Percentiles rank a stretch among this genome's conserved stretches.
Conservation (phyloP, 2,329 filamentous ascomycete species). For the Corinectria fuckeliana region DNA sequence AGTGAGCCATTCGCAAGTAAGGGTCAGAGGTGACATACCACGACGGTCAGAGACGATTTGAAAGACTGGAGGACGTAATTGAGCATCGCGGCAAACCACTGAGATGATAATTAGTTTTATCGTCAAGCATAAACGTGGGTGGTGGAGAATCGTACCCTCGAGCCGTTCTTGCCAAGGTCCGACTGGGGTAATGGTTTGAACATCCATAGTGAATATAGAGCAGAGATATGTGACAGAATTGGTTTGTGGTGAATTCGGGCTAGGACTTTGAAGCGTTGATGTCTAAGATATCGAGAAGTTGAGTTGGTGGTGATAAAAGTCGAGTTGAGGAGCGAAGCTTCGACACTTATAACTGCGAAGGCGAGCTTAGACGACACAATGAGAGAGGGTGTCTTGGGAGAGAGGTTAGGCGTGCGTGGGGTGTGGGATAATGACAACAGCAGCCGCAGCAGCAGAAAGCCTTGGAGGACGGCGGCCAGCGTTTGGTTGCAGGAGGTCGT, state of each 20-base stretch:
- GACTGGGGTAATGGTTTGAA: constrained; percentile 30
- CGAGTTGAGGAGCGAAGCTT: constrained; percentile 12
- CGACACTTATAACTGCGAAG: constrained; percentile 30
- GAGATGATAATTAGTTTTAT: constrained; percentile 18
- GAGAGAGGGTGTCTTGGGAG: constrained; percentile 19
- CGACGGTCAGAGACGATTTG: constrained; percentile 77
- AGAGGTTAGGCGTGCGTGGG: constrained; percentile 26
- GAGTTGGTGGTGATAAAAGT: constrained; percentile 6
- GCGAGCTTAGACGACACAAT: constrained; percentile 10
- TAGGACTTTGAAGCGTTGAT: neutral
- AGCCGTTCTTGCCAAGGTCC: constrained; percentile 63
- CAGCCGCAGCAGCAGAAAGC: constrained; percentile 7
- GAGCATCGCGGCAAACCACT: constrained; percentile 65
- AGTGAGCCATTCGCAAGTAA: neutral
- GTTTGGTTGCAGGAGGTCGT: constrained; percentile 23
- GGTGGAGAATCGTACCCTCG: constrained; percentile 52
- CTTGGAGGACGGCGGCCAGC: constrained; percentile 18
- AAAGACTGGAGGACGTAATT: constrained; percentile 64
- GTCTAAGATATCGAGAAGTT: neutral
- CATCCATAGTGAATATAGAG: constrained; percentile 29
- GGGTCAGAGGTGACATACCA: constrained; percentile 56
- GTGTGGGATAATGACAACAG: constrained; percentile 15
- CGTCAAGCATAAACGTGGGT: neutral
- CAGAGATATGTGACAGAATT: neutral
- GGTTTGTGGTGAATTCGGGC: neutral